A percentile compares a stretch with the other conserved stretches of the same genome.
Evolutionary conservation across 2,329 filamentous ascomycete genomes (phyloP).

Genomic region (Calonectria pauciramosa): DNA sequence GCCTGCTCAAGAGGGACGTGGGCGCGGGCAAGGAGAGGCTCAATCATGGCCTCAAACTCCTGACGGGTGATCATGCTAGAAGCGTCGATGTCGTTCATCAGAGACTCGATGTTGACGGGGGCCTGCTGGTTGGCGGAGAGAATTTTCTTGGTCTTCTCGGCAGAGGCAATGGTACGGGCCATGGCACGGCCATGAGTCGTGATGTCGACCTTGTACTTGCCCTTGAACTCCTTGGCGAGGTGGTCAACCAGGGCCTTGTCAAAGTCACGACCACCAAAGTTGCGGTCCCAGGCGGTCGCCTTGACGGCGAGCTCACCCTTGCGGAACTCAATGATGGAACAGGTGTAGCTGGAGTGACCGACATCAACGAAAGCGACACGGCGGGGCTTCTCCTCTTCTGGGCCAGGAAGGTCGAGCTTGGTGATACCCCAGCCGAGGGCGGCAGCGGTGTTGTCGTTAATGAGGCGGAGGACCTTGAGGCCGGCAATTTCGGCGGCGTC

Average conservation of each 20-base stretch:
- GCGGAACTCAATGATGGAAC: conserved; percentile 93
- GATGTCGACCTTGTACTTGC: conserved; percentile 98
- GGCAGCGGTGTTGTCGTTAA: conserved; percentile 98
- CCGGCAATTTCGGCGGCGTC: conserved; percentile 95
- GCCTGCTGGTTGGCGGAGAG: conserved; percentile 94
- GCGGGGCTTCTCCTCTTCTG: conserved; percentile 94
- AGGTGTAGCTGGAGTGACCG: conserved; percentile 96
- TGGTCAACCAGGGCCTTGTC: conserved; percentile 96
- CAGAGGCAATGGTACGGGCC: conserved; percentile 87
- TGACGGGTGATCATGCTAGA: conserved; percentile 90
- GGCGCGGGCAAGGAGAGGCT: conserved; percentile 83
- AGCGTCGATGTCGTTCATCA: conserved; percentile 98
- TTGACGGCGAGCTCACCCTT: conserved; percentile 98
- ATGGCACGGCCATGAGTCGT: conserved; percentile 89
- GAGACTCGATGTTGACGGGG: conserved; percentile 94
- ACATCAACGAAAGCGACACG: conserved; percentile 95
- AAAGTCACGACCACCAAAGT: conserved; percentile 98
- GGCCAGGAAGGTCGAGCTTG: conserved; percentile 89
- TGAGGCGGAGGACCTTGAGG: conserved; percentile 90
- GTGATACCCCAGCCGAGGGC: conserved; percentile 98
- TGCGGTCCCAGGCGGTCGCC: conserved; percentile 91
- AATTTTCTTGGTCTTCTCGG: conserved; percentile 99
- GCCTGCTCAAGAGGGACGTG: conserved; percentile 87
- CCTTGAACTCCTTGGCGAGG: conserved; percentile 95
- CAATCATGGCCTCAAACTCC: conserved; percentile 91